Percentiles rank a stretch among this genome's conserved stretches.
phyloP scores from a whole-genome alignment of 2,329 filamentous ascomycete species.

The Paecilomyces sp. region DNA sequence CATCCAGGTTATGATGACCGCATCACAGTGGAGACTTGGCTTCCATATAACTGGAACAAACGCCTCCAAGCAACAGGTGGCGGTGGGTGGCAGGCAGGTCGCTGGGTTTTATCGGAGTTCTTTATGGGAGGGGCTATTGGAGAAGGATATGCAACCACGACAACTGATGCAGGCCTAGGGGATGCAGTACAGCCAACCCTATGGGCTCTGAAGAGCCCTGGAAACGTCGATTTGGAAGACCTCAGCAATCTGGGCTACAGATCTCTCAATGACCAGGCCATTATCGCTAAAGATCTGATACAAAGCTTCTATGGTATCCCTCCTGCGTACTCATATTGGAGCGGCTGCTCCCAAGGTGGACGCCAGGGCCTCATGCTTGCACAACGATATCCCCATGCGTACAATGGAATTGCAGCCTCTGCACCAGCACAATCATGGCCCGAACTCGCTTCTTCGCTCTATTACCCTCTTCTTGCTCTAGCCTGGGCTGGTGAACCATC shows the following conservation, averaged over 20 bases:
- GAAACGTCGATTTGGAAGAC: constrained; percentile 5
- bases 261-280: constrained; percentile 21
- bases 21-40: constrained; percentile 24
- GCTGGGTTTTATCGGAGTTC: constrained; percentile 4
- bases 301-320: constrained; percentile 3
- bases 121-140: constrained; percentile 8
- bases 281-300: constrained; percentile 5
- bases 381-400: constrained; percentile 48
- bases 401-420: constrained; percentile 49
- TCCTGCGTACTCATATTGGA: constrained; percentile 12
- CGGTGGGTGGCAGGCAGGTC: constrained; percentile 22
- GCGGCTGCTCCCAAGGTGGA: constrained; percentile 16
- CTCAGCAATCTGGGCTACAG: constrained; percentile 22
- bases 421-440: constrained; percentile 40
- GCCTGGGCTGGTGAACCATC: constrained; percentile 6
- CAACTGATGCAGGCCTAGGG: constrained; percentile 9
- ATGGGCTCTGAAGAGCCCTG: constrained; percentile 7
- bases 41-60: constrained; percentile 29
- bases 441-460: constrained; percentile 10
- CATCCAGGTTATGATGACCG: constrained; percentile 29
- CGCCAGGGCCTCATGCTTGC: constrained; percentile 27
- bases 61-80: constrained; percentile 34
- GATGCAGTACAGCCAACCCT: background rate
- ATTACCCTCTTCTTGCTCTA: constrained; percentile 7
- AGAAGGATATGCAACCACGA: constrained; percentile 4